These are phyloP conservation scores for Quercus dentata DNA, from an alignment of 306 rosid species.

Conservation along the genomic window DNA sequence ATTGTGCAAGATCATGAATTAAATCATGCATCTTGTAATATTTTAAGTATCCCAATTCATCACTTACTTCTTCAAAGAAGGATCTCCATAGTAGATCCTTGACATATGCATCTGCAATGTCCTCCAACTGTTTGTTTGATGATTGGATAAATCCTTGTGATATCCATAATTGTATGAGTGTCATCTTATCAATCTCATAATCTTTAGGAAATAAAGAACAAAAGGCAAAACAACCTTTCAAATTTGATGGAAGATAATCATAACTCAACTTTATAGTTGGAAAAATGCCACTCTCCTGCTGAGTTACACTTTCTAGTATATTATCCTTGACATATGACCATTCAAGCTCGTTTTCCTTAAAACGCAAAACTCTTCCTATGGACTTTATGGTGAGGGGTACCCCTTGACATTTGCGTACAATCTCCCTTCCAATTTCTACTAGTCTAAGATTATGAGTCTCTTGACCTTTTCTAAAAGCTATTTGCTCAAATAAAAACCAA, in stretches of 20 bases:
- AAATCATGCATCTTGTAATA: neutral
- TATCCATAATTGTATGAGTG: neutral
- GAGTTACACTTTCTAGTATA: constrained; percentile 19
- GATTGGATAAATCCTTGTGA: neutral
- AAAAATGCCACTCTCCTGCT: constrained; percentile 24
- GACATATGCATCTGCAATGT: neutral
- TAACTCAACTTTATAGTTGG: constrained; percentile 24
- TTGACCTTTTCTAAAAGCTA: constrained; percentile 12
- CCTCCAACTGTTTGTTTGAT: neutral
- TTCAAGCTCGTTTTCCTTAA: constrained; percentile 17
- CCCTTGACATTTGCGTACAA: constrained; percentile 23
- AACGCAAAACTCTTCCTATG: constrained; percentile 24
- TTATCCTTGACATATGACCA: constrained; percentile 35
- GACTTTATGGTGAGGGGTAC: constrained; percentile 27
- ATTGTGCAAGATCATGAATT: constrained; percentile 9
- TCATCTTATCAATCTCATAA: neutral
- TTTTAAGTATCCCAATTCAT: too few relatives aligned
- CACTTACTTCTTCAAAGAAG: constrained; percentile 5
- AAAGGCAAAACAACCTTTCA: constrained; percentile 21
- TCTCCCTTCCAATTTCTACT: constrained; percentile 19
- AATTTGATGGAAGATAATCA: constrained; percentile 27
- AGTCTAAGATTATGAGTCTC: constrained; percentile 4
- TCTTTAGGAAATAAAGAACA: neutral
- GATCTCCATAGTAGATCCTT: constrained; percentile 6
- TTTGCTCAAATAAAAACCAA: constrained; percentile 19